Evolutionary conservation across 1,284 basidiomycete species (phyloP).

Genomic region (Melampsora medusae): DNA sequence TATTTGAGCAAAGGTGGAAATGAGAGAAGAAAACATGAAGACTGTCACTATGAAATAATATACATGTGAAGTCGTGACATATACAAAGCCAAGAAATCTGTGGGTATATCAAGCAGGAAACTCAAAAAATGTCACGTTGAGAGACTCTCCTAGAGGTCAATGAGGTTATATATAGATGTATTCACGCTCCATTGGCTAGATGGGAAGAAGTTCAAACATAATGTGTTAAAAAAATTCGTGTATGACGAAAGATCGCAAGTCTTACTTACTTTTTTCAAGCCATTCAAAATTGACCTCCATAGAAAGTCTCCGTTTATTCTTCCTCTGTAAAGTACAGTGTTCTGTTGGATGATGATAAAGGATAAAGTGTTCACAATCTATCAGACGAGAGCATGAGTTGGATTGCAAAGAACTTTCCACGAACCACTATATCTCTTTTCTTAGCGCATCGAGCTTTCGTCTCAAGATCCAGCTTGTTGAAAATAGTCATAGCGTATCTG

Average conservation of each 20-base stretch:
- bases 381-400: background rate
- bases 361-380: background rate
- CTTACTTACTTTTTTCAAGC: background rate
- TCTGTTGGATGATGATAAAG: background rate
- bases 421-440: constrained; percentile 8
- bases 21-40: too few species aligned
- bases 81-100: too few species aligned
- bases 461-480: background rate
- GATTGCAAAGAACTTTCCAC: background rate
- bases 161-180: too few species aligned
- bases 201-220: too few species aligned
- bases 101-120: too few species aligned
- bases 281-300: background rate
- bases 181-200: too few species aligned
- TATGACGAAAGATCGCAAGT: background rate
- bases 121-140: too few species aligned
- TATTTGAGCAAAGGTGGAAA: too few species aligned
- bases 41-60: too few species aligned
- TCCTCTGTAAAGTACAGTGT: constrained; percentile 2
- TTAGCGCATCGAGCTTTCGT: background rate
- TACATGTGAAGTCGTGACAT: too few species aligned
- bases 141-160: too few species aligned
- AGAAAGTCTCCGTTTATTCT: constrained; percentile 4
- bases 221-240: too few species aligned
- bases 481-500: background rate